Conservation (phyloP, 2,329 filamentous ascomycete genomes). For the Chaetomium globosum region DNA sequence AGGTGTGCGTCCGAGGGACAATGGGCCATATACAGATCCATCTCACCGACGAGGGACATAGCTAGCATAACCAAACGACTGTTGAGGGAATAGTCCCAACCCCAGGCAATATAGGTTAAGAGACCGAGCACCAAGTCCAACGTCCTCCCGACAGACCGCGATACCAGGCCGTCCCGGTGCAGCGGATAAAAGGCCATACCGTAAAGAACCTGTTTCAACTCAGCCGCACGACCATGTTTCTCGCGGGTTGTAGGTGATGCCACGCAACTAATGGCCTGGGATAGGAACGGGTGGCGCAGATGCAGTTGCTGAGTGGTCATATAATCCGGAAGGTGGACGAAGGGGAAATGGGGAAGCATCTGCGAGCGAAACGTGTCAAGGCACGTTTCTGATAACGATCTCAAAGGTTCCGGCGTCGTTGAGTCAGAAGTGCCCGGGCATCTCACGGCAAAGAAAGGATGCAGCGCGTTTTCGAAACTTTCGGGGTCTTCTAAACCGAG, state of each 20-base stretch:
- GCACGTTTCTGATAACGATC: background rate
- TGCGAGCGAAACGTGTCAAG: slow-evolving; percentile 1
- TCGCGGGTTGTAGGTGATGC: background rate
- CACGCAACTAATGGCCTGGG: slow-evolving; percentile 1
- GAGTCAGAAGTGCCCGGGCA: background rate
- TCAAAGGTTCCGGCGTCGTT: background rate
- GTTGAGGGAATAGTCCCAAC: background rate
- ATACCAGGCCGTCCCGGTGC: background rate
- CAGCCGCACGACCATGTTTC: background rate
- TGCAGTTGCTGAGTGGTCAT: background rate
- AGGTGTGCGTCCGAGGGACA: background rate
- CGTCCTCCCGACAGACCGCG: background rate
- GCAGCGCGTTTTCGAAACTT: background rate
- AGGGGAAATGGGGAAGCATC: slow-evolving; percentile 4
- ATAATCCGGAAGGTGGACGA: background rate
- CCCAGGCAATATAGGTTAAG: background rate
- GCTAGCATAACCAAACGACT: background rate
- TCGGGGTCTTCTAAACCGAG: background rate
- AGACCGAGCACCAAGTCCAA: background rate
- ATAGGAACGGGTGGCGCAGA: background rate
- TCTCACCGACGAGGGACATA: background rate
- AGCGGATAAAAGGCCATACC: background rate
- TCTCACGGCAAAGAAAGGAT: background rate
- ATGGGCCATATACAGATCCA: background rate
- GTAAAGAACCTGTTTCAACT: background rate